These are phyloP conservation scores for Pythium myriotylum DNA, from an alignment of 352 stramenopile species.

Conservation along the genomic window DNA sequence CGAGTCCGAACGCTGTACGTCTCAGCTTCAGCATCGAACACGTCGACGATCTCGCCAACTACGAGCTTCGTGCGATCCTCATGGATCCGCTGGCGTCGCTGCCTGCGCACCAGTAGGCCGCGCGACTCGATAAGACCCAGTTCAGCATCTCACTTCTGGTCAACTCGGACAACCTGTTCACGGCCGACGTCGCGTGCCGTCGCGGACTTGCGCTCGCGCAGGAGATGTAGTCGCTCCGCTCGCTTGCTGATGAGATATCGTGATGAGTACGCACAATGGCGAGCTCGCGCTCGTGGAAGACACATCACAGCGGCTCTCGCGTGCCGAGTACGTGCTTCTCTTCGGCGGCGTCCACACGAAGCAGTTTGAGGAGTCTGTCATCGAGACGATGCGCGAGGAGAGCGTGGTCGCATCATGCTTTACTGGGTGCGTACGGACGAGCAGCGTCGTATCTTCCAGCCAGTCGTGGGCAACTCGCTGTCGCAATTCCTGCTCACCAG, in stretches of 20 bases:
- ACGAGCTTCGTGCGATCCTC: conserved; percentile 51
- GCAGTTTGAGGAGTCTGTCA: conserved; percentile 73
- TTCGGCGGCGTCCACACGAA: conserved; percentile 59
- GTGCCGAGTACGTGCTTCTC: conserved; percentile 73
- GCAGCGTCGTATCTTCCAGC: conserved; percentile 49
- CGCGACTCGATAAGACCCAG: conserved; percentile 44
- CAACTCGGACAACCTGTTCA: conserved; percentile 58
- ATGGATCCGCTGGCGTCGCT: conserved; percentile 35
- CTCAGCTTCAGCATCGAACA: no score
- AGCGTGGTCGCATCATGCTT: conserved; percentile 59
- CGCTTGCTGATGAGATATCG: conserved; percentile 1
- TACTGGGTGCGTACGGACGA: conserved; percentile 57
- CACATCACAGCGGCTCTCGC: conserved; percentile 26
- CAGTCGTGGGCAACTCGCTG: conserved; percentile 47
- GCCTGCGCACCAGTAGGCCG: conserved; percentile 6
- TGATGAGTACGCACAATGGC: conserved; percentile 52
- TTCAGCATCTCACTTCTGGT: conserved; percentile 57
- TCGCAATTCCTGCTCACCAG: conserved; percentile 61
- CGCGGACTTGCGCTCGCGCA: conserved; percentile 47
- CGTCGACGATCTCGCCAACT: no score
- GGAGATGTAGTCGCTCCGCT: conserved; percentile 43
- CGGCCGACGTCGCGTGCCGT: conserved; percentile 64
- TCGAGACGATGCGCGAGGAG: conserved; percentile 74
- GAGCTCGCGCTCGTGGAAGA: conserved; percentile 32
- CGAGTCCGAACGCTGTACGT: no score